Base-by-base conservation (phyloP, 768 basidiomycete genomes). In the Pleurotus giganteus region DNA sequence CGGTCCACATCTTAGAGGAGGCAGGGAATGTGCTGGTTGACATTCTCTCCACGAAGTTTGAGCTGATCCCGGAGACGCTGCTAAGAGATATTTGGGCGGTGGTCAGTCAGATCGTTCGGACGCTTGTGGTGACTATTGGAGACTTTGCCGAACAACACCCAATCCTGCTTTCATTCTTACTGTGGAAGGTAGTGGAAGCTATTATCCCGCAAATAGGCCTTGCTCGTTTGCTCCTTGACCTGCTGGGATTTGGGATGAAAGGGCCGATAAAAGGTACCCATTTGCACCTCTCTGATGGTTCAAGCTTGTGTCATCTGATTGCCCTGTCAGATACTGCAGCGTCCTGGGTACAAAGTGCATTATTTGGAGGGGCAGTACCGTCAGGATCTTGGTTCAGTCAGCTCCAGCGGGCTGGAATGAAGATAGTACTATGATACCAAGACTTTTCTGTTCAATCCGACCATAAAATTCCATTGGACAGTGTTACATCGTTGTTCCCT, bases 131-230 rank as follows among this genome's bases (percentile, higher is more conserved):
- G 4, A 26, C 67, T 1, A 60, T 65, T 19, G 69, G 71, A 12
- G 70, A 74, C 36, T 51, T 76, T 4, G 61, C 60, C 2, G 73
- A 76, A 52, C 64, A 70, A 24, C 73, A 76, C 44, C 72, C 74
- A 8, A 41, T 47, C 15, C 56, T 74, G 1, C 42, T 69, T 11
- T 53, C 56, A 5, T 45, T 54, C 7, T 19, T 75, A 13, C 43
- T 73, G 17, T 50, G 69, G 47, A 52, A 61, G 5, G 62, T 36
- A 4, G 60, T 61, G 8, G 32, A 63, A 8, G 8, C 69, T 31
- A 47, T 73, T 51, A 55, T 73, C 23, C 72, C 73, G 2, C 68
- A 72, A 47, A 44, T 34, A 19, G 63, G 57, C 60, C 9, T 77
- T 13, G 54, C 71, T 26, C 66, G 70, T 15, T 68, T 64, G 6